phyloP scores from a whole-genome alignment of 2,329 filamentous ascomycete species.

The Albifimbria verrucaria region DNA sequence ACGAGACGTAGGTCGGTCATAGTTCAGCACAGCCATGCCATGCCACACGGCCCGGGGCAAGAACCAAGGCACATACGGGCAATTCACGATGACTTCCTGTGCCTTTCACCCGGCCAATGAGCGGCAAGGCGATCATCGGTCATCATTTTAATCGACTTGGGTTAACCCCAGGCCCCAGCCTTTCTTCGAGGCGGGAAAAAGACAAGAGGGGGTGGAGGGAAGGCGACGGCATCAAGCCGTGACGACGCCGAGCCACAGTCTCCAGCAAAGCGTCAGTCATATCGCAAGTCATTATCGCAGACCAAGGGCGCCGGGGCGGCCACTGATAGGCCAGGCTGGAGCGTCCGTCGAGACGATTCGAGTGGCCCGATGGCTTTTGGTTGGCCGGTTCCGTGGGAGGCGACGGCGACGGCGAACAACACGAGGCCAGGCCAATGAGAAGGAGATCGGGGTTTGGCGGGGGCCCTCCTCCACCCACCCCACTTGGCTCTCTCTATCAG shows the following conservation, averaged over 20 bases:
- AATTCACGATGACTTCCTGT: too few species aligned
- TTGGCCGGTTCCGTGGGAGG: background rate
- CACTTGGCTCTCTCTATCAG: too few species aligned
- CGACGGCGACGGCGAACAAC: background rate
- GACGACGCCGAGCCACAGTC: background rate
- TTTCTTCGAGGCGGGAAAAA: background rate
- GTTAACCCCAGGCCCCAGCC: background rate
- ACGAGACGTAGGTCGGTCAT: too few species aligned
- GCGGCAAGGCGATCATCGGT: background rate
- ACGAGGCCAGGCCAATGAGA: background rate
- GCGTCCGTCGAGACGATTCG: background rate
- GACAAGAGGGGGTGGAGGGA: background rate
- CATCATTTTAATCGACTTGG: background rate
- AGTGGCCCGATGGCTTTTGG: slow-evolving; percentile 8
- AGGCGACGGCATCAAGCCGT: background rate
- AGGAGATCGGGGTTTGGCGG: background rate
- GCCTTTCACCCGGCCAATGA: background rate
- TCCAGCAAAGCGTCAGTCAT: slow-evolving; percentile 3
- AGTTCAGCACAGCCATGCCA: too few species aligned
- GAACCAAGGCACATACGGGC: too few species aligned
- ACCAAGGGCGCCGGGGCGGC: background rate
- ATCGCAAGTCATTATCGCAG: slow-evolving; percentile 6
- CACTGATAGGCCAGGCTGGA: background rate
- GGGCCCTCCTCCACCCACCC: background rate
- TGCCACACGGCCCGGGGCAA: background rate